Percentiles rank a stretch among this genome's conserved stretches.
Evolutionary conservation across 768 basidiomycete genomes (phyloP).

Genomic region (Naganishia randhawae): DNA sequence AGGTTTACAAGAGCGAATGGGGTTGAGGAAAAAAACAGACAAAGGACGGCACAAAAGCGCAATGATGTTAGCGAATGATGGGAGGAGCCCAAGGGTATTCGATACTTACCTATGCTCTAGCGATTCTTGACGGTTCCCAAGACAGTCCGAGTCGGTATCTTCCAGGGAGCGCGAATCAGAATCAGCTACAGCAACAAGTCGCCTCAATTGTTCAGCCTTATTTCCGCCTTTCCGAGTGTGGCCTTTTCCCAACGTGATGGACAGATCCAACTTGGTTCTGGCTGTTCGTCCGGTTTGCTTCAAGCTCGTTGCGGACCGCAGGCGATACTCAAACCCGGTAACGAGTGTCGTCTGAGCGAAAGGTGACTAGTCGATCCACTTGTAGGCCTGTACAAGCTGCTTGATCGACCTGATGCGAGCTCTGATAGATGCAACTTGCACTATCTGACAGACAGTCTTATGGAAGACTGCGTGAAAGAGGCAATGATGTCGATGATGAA

Average conservation of each 20-base stretch:
- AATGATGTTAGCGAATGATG: neutral
- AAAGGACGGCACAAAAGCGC: neutral
- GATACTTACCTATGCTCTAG: neutral
- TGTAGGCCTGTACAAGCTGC: constrained; percentile 18
- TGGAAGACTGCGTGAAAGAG: neutral
- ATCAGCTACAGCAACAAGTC: neutral
- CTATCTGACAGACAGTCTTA: neutral
- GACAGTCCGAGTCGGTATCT: neutral
- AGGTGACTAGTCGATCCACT: constrained; percentile 8
- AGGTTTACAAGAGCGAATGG: neutral
- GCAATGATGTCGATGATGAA: neutral
- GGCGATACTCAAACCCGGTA: neutral
- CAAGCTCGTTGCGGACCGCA: neutral
- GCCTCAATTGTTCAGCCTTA: neutral
- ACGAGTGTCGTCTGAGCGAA: constrained; percentile 5
- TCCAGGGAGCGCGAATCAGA: neutral
- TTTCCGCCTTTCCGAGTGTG: neutral
- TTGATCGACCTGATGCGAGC: neutral
- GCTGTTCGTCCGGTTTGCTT: neutral
- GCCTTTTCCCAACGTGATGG: neutral
- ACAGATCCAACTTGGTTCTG: neutral
- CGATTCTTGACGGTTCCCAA: neutral
- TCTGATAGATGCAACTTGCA: neutral
- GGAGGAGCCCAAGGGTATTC: neutral
- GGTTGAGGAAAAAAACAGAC: neutral